Percentiles rank a stretch among this genome's conserved stretches.
These are phyloP conservation scores for Aspergillus phoenicis DNA, from an alignment of 2,329 filamentous ascomycete species.

Conservation along the genomic window DNA sequence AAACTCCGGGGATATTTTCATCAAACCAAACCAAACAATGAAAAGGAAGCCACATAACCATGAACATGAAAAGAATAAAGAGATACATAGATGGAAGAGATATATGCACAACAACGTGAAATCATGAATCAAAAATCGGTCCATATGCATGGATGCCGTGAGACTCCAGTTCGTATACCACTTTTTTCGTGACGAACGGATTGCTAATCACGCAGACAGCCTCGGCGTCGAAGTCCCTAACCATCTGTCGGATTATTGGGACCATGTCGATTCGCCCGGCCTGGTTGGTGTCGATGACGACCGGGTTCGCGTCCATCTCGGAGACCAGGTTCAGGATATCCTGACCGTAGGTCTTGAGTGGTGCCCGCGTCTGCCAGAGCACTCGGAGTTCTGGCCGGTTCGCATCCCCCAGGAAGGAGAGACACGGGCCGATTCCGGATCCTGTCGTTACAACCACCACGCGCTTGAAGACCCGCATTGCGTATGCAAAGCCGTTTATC, in stretches of 20 bases:
- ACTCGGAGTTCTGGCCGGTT: slow-evolving; percentile 55
- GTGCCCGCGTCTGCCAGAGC: slow-evolving; percentile 68
- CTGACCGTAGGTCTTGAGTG: slow-evolving; percentile 64
- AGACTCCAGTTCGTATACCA: slow-evolving; percentile 69
- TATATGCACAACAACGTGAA: not conserved
- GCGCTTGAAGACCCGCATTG: slow-evolving; percentile 66
- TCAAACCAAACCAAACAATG: no score
- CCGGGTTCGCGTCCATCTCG: slow-evolving; percentile 60
- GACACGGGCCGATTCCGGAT: slow-evolving; percentile 70
- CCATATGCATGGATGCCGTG: slow-evolving; percentile 69
- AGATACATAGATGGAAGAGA: slow-evolving; percentile 1
- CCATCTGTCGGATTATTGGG: slow-evolving; percentile 56
- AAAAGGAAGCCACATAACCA: not conserved
- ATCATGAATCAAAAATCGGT: slow-evolving; percentile 70
- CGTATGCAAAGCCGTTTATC: slow-evolving; percentile 67
- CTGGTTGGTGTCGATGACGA: slow-evolving; percentile 67
- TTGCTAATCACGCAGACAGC: slow-evolving; percentile 76
- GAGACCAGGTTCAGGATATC: slow-evolving; percentile 60
- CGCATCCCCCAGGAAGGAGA: slow-evolving; percentile 61
- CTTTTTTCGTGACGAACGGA: slow-evolving; percentile 65
- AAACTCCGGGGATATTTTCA: no score
- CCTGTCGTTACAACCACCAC: slow-evolving; percentile 71
- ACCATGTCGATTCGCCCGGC: slow-evolving; percentile 65
- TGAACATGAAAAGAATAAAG: slow-evolving; percentile 1
- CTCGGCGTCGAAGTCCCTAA: slow-evolving; percentile 55